Conservation (phyloP, 1,284 basidiomycete species). For the Fomes fomentarius region DNA sequence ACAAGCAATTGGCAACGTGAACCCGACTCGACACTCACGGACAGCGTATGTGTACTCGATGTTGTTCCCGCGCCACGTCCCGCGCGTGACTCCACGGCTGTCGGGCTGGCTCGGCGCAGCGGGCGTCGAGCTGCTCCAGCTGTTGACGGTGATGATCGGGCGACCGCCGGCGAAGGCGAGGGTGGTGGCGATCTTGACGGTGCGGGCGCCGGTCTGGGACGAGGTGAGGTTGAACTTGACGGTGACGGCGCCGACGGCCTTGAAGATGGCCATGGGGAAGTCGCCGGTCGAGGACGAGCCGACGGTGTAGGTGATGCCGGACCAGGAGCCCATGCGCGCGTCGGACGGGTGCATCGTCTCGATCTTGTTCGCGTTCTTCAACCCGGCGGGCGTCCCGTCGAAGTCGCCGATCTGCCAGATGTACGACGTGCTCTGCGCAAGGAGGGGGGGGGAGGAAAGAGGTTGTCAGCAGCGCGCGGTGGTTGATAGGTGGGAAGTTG, state of each 20-base stretch:
- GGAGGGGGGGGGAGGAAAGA: neutral
- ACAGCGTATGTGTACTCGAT: slow-evolving; percentile 44
- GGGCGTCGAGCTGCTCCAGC: slow-evolving; percentile 41
- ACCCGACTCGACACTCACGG: slow-evolving; percentile 19
- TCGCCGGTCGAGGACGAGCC: slow-evolving; percentile 39
- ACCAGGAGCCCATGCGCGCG: slow-evolving; percentile 48
- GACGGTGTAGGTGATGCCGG: slow-evolving; percentile 46
- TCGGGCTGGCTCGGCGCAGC: slow-evolving; percentile 43
- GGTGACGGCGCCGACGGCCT: slow-evolving; percentile 48
- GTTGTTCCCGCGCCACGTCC: slow-evolving; percentile 50
- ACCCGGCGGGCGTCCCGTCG: slow-evolving; percentile 48
- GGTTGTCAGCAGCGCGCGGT: neutral
- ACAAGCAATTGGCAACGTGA: no score
- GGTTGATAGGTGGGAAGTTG: no score
- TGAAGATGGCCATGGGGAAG: slow-evolving; percentile 53
- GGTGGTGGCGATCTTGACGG: slow-evolving; percentile 49
- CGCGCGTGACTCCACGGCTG: slow-evolving; percentile 36
- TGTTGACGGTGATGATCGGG: slow-evolving; percentile 46
- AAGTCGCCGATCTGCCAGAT: slow-evolving; percentile 35
- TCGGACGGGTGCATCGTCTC: slow-evolving; percentile 55
- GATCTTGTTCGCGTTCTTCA: slow-evolving; percentile 52
- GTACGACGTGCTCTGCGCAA: neutral
- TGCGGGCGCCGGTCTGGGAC: slow-evolving; percentile 48
- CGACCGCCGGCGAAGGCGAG: slow-evolving; percentile 48
- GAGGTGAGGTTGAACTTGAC: slow-evolving; percentile 46